These are phyloP conservation scores for Mycena maculata DNA, from an alignment of 768 basidiomycete species.

Conservation along the genomic window DNA sequence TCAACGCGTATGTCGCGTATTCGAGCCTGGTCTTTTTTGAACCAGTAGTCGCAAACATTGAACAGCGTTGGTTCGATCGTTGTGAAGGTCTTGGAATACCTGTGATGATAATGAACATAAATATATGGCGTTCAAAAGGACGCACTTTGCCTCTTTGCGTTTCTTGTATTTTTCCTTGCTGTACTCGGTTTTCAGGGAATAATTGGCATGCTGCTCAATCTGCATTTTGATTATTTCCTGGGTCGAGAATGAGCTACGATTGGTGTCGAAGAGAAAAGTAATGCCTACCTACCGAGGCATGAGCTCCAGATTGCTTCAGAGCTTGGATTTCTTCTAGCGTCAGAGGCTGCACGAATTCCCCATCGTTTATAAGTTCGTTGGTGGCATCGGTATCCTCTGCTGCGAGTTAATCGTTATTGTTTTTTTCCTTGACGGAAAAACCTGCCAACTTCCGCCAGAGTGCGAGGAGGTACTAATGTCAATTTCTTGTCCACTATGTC, in stretches of 20 bases:
- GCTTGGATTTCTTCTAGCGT: constrained; percentile 86
- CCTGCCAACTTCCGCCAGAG: constrained; percentile 85
- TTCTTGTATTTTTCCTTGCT: constrained; percentile 99
- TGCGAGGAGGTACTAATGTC: constrained; percentile 67
- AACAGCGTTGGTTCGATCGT: constrained; percentile 88
- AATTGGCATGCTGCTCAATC: constrained; percentile 93
- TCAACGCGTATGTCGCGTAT: constrained; percentile 90
- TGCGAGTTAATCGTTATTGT: constrained; percentile 6
- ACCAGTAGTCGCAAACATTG: constrained; percentile 93
- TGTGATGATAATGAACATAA: constrained; percentile 44
- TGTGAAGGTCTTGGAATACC: constrained; percentile 88
- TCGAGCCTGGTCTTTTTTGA: constrained; percentile 81
- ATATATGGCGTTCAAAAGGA: constrained; percentile 14
- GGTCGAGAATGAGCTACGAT: constrained; percentile 29
- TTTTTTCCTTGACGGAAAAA: constrained; percentile 18
- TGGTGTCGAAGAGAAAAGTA: constrained; percentile 4
- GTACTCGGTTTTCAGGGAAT: constrained; percentile 95
- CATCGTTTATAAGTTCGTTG: constrained; percentile 95
- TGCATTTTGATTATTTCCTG: constrained; percentile 97
- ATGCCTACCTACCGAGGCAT: constrained; percentile 69
- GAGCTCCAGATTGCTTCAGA: constrained; percentile 84
- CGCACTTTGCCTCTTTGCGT: constrained; percentile 95
- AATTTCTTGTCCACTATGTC: constrained; percentile 84
- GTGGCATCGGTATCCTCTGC: constrained; percentile 97
- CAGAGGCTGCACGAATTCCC: constrained; percentile 84